Base-by-base conservation (phyloP, 768 basidiomycete genomes). In the Multifurca ochricompacta region DNA sequence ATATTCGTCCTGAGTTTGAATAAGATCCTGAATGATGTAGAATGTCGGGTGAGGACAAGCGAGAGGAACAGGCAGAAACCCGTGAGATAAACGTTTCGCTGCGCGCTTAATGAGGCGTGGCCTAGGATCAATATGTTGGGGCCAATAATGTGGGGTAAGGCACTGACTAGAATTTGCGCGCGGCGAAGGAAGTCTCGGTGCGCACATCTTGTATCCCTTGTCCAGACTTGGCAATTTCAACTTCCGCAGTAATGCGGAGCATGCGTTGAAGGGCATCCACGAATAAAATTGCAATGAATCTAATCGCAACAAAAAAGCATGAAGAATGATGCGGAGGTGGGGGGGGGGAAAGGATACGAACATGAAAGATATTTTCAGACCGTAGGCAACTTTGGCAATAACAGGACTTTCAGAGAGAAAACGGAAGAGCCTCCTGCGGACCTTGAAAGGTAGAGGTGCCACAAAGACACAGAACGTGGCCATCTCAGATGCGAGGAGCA, bases 11-110 rank as follows among this genome's bases (percentile, higher is more conserved):
- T 95, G 91, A 1, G 84, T 80, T 61, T 90, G 83, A 59, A 97
- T 85, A 61, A 96, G 83, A 67, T 97, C 91, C 64, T 93, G 82
- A 42, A 88, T 80, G 68, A 98, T 88, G 67, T 85, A 85, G 74
- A 97, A 97, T 3, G 87, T 89, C 94, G 85, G 2, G 93, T 87
- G 61, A 97, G 82, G 62, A 96, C 85, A 53, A 98, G 83, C 8
- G 95, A 96, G 19, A 99, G 83, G 83, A 97, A 96, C 42, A 99
- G 77, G 56, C 87, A 91, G 69, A 91, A 93, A 0, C 90, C 90
- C 6, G 93, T 94, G 14, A 97, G 79, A 68, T 97, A 97, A 54
- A 85, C 83, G 67, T 95, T 96, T 51, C 92, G 78, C 67, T 94
- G 91, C 2, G 91, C 78, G 63, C 89, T 92, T 54, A 46, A 34